Percentiles rank a stretch among this genome's conserved stretches.
phyloP scores from a whole-genome alignment of 1,284 basidiomycete genomes.

The Boletus chippewaensis region DNA sequence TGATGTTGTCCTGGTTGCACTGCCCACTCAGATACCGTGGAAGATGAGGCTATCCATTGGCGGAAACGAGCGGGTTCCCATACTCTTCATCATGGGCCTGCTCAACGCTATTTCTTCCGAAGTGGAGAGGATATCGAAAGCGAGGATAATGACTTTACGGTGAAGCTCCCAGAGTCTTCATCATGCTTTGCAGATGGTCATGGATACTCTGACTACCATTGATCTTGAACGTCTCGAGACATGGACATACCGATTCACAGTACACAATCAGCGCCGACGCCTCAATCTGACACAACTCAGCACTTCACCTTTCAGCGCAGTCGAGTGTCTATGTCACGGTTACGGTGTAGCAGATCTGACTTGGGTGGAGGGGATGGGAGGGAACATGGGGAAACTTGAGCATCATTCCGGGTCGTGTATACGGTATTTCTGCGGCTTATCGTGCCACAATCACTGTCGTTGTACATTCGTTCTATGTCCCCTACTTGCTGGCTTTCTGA shows the following conservation, averaged over 20 bases:
- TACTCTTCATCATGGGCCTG: conserved; percentile 11
- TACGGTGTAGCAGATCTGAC: not conserved
- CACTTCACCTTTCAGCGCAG: not conserved
- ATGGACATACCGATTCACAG: not conserved
- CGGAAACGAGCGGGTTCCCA: conserved; percentile 12
- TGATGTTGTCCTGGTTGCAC: conserved; percentile 13
- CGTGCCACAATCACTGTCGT: too few species aligned
- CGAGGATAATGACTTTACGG: not conserved
- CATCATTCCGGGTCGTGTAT: too few species aligned
- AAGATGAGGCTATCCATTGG: not conserved
- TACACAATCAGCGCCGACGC: conserved; percentile 4
- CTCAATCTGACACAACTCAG: not conserved
- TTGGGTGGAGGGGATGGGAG: not conserved
- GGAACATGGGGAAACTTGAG: too few species aligned
- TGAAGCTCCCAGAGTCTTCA: not conserved
- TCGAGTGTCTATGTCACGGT: conserved; percentile 6
- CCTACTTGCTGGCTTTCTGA: too few species aligned
- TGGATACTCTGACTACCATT: conserved; percentile 12
- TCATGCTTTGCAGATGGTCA: not conserved
- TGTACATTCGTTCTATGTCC: too few species aligned
- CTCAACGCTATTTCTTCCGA: conserved; percentile 7
- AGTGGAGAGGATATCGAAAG: conserved; percentile 7
- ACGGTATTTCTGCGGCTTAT: too few species aligned
- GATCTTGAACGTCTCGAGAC: conserved; percentile 11
- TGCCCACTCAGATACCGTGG: conserved; percentile 16